Evolutionary conservation across 2,329 filamentous ascomycete species (phyloP).

Genomic region (Cordyceps militaris): DNA sequence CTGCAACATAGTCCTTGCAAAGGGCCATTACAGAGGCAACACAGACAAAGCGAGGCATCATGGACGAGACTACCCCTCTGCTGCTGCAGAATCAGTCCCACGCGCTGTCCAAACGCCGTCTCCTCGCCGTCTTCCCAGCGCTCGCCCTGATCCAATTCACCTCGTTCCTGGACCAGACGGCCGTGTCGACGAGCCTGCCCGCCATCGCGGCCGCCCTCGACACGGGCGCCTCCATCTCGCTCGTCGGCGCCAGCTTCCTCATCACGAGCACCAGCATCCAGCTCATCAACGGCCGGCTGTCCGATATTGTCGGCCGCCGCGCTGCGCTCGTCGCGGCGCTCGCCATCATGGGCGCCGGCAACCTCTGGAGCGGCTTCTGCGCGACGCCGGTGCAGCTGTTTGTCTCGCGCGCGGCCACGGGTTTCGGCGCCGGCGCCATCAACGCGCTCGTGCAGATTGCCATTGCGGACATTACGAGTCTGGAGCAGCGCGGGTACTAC

Average conservation of each 20-base stretch:
- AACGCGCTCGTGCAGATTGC: constrained; percentile 7
- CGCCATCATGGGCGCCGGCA: constrained; percentile 3
- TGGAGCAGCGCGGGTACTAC: constrained; percentile 5
- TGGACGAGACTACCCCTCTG: constrained; percentile 5
- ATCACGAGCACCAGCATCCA: constrained; percentile 6
- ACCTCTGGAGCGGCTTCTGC: constrained; percentile 7
- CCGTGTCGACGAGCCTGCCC: constrained; percentile 1
- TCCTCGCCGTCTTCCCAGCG: constrained; percentile 1
- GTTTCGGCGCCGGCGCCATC: constrained; percentile 3
- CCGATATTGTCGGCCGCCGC: neutral
- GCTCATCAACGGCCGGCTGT: constrained; percentile 4
- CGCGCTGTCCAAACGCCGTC: neutral
- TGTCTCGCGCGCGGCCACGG: neutral
- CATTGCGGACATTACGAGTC: constrained; percentile 1
- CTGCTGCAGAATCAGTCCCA: constrained; percentile 2
- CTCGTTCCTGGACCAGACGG: constrained; percentile 10
- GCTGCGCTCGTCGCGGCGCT: neutral
- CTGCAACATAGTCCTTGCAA: neutral
- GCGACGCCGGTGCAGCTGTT: constrained; percentile 1
- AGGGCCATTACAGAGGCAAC: neutral
- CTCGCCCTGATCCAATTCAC: constrained; percentile 4
- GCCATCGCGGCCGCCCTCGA: constrained; percentile 2
- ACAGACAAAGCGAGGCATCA: neutral
- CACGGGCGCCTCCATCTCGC: constrained; percentile 4
- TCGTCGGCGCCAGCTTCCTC: constrained; percentile 7